Percentiles rank a stretch among this genome's conserved stretches.
Evolutionary conservation across 305 asterid genomes (phyloP).

Genomic region (Rubia tinctorum): DNA sequence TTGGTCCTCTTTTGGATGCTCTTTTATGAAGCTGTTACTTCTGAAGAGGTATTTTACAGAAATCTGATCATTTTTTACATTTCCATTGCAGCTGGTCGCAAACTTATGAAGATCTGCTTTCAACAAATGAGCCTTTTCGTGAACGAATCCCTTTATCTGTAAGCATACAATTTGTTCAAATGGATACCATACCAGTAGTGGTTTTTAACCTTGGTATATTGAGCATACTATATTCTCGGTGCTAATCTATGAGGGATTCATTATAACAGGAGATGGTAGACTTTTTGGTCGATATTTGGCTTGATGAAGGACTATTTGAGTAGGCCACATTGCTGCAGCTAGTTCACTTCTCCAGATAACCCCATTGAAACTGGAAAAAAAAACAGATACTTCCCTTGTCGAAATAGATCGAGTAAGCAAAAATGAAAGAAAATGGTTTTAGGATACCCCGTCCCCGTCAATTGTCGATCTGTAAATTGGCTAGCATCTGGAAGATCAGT

Average conservation of each 20-base stretch:
- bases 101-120: slow-evolving; percentile 84
- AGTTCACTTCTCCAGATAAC: slow-evolving; percentile 10
- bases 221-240: neutral
- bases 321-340: slow-evolving; percentile 21
- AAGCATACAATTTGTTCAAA: slow-evolving; percentile 27
- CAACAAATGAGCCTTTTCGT: slow-evolving; percentile 63
- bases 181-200: neutral
- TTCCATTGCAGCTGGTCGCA: slow-evolving; percentile 73
- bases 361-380: neutral
- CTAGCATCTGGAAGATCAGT: slow-evolving; percentile 3
- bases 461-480: neutral
- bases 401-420: neutral
- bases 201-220: neutral
- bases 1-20: neutral
- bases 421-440: neutral
- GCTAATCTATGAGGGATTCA: slow-evolving; percentile 11
- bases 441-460: neutral
- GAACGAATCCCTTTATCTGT: slow-evolving; percentile 75
- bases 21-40: neutral
- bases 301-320: slow-evolving; percentile 85
- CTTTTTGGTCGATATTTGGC: slow-evolving; percentile 86
- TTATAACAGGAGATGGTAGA: slow-evolving; percentile 83
- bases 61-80: neutral
- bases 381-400: neutral
- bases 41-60: neutral